These are phyloP conservation scores for Backusella psychrophila DNA, from an alignment of 192 early-diverging fungal species.

Conservation along the genomic window DNA sequence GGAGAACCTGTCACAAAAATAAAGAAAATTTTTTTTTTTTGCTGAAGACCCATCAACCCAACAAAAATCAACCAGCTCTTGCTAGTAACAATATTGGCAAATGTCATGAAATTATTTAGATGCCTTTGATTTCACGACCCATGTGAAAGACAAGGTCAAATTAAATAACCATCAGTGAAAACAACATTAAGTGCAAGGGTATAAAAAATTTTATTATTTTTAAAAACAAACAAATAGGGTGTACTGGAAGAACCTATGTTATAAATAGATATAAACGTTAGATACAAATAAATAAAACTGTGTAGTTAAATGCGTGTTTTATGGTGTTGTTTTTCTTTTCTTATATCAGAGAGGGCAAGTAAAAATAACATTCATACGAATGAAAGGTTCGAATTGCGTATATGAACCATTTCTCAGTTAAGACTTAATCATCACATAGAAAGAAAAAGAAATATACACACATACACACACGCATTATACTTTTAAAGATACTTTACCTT, in stretches of 20 bases:
- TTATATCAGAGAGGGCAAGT: slow-evolving; percentile 7
- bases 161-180: neutral
- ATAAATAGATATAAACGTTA: neutral
- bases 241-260: neutral
- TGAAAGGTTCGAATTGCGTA: neutral
- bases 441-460: neutral
- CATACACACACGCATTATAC: neutral
- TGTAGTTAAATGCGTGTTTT: neutral
- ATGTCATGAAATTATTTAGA: neutral
- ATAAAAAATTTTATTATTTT: neutral
- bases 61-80: neutral
- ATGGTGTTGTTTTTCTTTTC: neutral
- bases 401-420: neutral
- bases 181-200: neutral
- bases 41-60: neutral
- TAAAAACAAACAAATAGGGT: neutral
- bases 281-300: neutral
- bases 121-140: neutral
- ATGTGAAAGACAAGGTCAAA: neutral
- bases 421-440: neutral
- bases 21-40: neutral
- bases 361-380: neutral
- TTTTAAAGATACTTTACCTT: neutral
- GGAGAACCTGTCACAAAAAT: neutral
- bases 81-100: no score